Evolutionary conservation across 2,329 filamentous ascomycete species (phyloP), one percentile per base, ranked within the genome.

Genomic region (Boeremia lycopersici): DNA sequence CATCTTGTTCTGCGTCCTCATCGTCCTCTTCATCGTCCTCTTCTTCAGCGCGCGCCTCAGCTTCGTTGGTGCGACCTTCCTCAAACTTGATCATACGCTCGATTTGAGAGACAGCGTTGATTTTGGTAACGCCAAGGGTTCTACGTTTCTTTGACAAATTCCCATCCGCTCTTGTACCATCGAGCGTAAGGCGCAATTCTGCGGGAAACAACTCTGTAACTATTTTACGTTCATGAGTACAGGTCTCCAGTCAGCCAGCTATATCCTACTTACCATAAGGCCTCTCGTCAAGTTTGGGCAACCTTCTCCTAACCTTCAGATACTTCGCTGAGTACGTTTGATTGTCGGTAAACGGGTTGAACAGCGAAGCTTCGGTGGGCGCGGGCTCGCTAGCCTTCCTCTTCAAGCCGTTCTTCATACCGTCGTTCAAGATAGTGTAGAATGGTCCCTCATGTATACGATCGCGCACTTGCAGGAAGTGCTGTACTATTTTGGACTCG

Each of bases 291-390:
- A 87, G 72, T 57, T 80, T 80, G 0, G 85, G 85, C 9, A 86
- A 65, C 17, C 76, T 79, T 55, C 83, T 76, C 61, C 80, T 79
- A 63, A 83, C 83, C 60, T 82, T 84, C 50, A 81, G 75, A 69
- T 86, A 87, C 64, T 80, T 82, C 48, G 82, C 77, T 13, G 81
- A 81, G 66, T 85, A 88, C 0, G 83, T 85, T 34, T 82, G 82
- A 72, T 86, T 86, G 50, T 83, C 83, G 38, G 81, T 78, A 64
- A 88, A 88, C 2, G 85, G 83, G 68, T 88, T 83, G 64, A 86
- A 83, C 0, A 75, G 63, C 11, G 66, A 64, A 7, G 65, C 65
- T 36, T 72, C 69, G 39, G 70, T 70, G 11, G 70, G 67, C n/a
- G 64, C 67, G 17, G 79, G 79, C 55, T 77, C 69, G 46, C 59